Evolutionary conservation across 257 asterid genomes (phyloP).

Genomic region (Orobanche coerulescens): DNA sequence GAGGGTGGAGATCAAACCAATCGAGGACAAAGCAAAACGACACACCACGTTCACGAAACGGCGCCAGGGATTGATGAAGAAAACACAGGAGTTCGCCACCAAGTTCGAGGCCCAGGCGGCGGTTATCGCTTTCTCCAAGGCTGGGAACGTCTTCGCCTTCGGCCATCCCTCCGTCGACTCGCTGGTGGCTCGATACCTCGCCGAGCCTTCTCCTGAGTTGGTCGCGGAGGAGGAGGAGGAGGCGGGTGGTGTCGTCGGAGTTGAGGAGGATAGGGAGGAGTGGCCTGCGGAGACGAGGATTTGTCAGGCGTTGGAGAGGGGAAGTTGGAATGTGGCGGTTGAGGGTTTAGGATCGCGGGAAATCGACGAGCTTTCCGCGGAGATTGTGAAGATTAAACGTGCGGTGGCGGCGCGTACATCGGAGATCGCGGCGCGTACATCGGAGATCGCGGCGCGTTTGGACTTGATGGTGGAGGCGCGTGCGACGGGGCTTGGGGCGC

Average conservation of each 20-base stretch:
- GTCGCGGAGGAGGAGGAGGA: neutral
- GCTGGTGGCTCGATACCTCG: slow-evolving; percentile 26
- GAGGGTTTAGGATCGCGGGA: slow-evolving; percentile 14
- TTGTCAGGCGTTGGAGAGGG: neutral
- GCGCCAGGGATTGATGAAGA: slow-evolving; percentile 38
- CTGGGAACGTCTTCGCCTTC: slow-evolving; percentile 30
- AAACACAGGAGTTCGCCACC: slow-evolving; percentile 21
- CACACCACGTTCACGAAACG: slow-evolving; percentile 49
- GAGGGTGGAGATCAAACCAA: slow-evolving; percentile 28
- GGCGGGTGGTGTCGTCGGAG: neutral
- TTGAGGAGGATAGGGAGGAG: neutral
- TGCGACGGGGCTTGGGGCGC: no score
- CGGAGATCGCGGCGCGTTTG: no score
- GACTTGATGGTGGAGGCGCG: no score
- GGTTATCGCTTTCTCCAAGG: slow-evolving; percentile 29
- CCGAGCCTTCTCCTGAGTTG: neutral
- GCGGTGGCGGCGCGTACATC: slow-evolving; percentile 16
- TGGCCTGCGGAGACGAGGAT: slow-evolving; percentile 1
- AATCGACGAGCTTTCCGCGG: slow-evolving; percentile 17
- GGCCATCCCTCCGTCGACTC: slow-evolving; percentile 27
- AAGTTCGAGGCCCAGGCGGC: slow-evolving; percentile 22
- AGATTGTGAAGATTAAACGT: slow-evolving; percentile 15
- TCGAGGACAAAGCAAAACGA: slow-evolving; percentile 30
- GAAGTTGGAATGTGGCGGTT: neutral
- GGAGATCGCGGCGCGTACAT: slow-evolving; percentile 15